Conservation (phyloP, 139 green algal species). For the Parachlorella kessleri region DNA sequence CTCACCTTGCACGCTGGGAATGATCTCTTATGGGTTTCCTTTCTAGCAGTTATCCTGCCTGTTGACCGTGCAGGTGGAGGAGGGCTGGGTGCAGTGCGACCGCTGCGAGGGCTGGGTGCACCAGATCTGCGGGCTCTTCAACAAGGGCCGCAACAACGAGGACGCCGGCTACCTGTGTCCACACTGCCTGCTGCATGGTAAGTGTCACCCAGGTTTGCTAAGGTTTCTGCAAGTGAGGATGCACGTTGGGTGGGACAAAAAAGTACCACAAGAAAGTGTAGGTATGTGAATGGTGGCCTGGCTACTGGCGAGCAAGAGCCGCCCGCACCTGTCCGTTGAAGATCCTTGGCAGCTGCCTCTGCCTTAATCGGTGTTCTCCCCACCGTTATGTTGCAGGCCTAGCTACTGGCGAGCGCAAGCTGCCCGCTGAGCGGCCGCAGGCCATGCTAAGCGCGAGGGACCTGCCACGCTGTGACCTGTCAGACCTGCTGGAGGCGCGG, state of each 20-base stretch:
- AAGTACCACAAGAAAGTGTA: too few species aligned
- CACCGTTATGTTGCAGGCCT: too few species aligned
- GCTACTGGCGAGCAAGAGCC: too few species aligned
- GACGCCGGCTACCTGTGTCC: conserved; percentile 93
- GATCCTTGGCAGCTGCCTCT: too few species aligned
- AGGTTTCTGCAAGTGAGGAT: too few species aligned
- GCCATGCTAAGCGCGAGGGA: conserved; percentile 90
- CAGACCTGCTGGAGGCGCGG: conserved; percentile 58
- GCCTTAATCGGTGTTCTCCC: too few species aligned
- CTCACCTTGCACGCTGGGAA: not conserved
- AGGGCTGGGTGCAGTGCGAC: conserved; percentile 98
- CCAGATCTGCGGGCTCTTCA: conserved; percentile 97
- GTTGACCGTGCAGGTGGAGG: conserved; percentile 75
- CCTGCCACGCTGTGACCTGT: conserved; percentile 83
- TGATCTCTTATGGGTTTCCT: not conserved
- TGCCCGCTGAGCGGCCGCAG: conserved; percentile 73
- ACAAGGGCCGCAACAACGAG: conserved; percentile 91
- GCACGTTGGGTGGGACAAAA: too few species aligned
- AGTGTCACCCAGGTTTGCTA: too few species aligned
- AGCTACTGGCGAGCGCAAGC: conserved; percentile 45
- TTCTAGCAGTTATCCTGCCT: too few species aligned
- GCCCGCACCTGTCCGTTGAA: too few species aligned
- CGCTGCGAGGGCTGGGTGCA: conserved; percentile 95
- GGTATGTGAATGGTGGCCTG: too few species aligned
- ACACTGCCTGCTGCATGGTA: conserved; percentile 77